These are phyloP conservation scores for Scenedesmus sp. DNA, from an alignment of 163 green algal genomes.

Conservation along the genomic window DNA sequence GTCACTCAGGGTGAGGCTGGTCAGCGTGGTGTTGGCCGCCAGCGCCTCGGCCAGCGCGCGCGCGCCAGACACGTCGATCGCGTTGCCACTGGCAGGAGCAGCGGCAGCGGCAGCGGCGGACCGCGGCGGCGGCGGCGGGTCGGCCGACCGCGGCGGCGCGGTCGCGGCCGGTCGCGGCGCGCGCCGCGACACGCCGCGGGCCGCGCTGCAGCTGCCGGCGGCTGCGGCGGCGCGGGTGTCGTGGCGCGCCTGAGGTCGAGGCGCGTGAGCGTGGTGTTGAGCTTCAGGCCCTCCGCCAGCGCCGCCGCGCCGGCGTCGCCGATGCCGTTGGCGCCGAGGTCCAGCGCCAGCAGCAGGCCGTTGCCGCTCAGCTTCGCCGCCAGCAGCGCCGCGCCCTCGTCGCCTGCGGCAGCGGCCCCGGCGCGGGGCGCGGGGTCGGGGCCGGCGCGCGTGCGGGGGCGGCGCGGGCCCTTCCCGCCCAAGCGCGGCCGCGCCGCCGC, in stretches of 20 bases:
- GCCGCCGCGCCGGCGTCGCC: constrained; percentile 84
- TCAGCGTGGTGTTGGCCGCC: constrained; percentile 73
- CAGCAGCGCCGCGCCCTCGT: constrained; percentile 85
- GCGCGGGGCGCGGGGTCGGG: no score
- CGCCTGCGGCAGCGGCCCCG: constrained; percentile 51
- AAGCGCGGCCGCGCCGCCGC: no score
- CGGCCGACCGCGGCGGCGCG: no score
- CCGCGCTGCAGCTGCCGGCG: no score
- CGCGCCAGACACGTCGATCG: constrained; percentile 60
- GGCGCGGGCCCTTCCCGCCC: no score
- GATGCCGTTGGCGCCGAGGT: constrained; percentile 94
- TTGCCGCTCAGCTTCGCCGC: constrained; percentile 75
- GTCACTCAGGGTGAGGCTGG: constrained; percentile 70
- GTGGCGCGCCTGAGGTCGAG: constrained; percentile 90
- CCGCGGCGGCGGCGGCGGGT: no score
- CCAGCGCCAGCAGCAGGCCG: constrained; percentile 79
- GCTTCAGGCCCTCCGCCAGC: constrained; percentile 90
- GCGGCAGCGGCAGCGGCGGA: background rate
- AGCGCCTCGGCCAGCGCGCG: constrained; percentile 81
- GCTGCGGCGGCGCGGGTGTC: background rate
- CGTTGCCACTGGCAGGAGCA: constrained; percentile 47
- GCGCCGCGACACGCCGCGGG: no score
- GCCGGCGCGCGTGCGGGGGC: no score
- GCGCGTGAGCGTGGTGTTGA: constrained; percentile 86
- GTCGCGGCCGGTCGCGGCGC: no score